Base-by-base conservation (phyloP, 805 yeast species). In the Ogataea chonburiensis region DNA sequence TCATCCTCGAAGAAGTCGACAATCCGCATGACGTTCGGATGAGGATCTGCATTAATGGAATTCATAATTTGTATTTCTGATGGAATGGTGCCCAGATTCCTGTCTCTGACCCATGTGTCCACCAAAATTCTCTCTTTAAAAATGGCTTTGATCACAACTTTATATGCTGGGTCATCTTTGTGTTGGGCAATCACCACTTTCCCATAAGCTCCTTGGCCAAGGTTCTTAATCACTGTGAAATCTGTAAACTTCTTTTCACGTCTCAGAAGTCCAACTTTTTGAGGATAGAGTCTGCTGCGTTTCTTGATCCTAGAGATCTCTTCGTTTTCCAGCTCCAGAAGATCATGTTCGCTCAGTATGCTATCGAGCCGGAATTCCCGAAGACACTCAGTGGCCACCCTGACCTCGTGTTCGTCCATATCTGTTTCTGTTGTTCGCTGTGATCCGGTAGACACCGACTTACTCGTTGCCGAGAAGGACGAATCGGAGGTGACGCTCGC, bases 171-270 rank as follows among this genome's bases (percentile, higher is more conserved):
- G 48, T 84, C 87, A 17, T 71, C 67, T 29, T 72, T 75, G 53
- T 81, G 84, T 56, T 74, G 74, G 4, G 86, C 93, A 16, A 86
- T 69, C 17, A 86, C 81, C 13, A 93, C 98, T 55, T 86, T 86
- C 9, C 98, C 98, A 55, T 93, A 93, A 0, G 98, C 96, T 24
- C 98, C 98, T 58, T 85, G 91, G 1, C 98, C 98, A 79, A 93
- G 77, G 44, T 79, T 77, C 56, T 85, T 83, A 28, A 87, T 29
- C 1, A 85, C 73, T 1, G 65, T 61, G 50, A 86, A 93, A 56
- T 88, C 95, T 0, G 71, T 58, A 45, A 86, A 73, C 42, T 77
- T 75, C 56, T 86, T 86, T 14, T 73, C 78, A 36, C 96, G 72
- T 52, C 93, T 75, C 37, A 68, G 67, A 5, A 70, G 65, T 2